A percentile compares a stretch with the other conserved stretches of the same genome.
Evolutionary conservation across 2,329 filamentous ascomycete genomes (phyloP).

Genomic region (Colletotrichum sp.): DNA sequence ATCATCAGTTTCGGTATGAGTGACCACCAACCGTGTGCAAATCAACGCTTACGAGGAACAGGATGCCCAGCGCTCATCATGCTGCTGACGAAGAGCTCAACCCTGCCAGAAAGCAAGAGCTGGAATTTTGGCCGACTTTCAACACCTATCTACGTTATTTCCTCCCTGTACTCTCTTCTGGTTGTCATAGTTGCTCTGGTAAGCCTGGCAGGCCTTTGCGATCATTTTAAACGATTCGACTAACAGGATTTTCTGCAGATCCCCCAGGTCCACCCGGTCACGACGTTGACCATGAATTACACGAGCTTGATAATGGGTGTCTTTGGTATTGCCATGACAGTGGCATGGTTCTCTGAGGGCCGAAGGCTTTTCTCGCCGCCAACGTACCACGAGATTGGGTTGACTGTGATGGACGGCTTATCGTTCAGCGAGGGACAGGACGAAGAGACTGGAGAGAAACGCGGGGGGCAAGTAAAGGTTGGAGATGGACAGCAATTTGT

Average conservation of each 20-base stretch:
- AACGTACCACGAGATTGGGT: background rate
- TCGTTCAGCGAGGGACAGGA: background rate
- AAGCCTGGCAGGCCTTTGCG: background rate
- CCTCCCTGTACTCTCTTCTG: background rate
- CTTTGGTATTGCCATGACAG: background rate
- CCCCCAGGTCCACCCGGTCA: background rate
- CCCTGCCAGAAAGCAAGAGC: background rate
- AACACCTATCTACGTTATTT: background rate
- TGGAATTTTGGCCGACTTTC: background rate
- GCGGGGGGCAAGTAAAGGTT: background rate
- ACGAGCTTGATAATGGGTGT: background rate
- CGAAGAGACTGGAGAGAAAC: background rate
- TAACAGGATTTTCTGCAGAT: rapidly evolving
- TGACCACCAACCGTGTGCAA: background rate
- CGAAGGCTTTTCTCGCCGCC: background rate
- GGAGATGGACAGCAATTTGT: background rate
- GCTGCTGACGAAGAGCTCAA: background rate
- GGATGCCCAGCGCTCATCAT: background rate
- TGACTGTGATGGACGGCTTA: background rate
- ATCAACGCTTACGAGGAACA: background rate
- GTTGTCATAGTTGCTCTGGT: background rate
- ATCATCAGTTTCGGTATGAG: background rate
- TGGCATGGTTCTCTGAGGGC: background rate
- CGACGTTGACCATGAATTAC: background rate
- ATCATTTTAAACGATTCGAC: background rate